Evolutionary conservation across 768 basidiomycete genomes (phyloP).

Genomic region (Leucocoprinus sp.): DNA sequence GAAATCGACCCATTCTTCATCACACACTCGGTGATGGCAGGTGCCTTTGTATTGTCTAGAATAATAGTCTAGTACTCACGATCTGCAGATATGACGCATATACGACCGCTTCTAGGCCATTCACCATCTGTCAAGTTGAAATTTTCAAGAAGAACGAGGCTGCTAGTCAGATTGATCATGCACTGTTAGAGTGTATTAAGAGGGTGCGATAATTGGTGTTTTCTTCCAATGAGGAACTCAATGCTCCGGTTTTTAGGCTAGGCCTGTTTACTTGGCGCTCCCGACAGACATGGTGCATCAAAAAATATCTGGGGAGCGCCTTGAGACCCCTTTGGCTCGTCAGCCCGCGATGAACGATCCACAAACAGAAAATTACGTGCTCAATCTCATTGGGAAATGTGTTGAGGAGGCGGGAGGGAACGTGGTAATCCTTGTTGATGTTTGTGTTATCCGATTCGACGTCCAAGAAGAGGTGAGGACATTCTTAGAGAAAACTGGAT

Average conservation of each 20-base stretch:
- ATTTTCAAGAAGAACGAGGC: conserved; percentile 48
- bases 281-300: conserved; percentile 75
- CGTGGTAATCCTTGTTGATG: conserved; percentile 72
- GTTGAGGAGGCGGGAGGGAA: conserved; percentile 60
- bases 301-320: conserved; percentile 55
- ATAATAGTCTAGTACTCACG: neutral
- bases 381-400: conserved; percentile 61
- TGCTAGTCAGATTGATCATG: conserved; percentile 66
- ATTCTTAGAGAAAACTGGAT: conserved; percentile 54
- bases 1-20: conserved; percentile 64
- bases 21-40: conserved; percentile 84
- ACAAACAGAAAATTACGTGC: conserved; percentile 56
- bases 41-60: conserved; percentile 20
- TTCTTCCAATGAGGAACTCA: neutral
- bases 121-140: conserved; percentile 61
- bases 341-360: conserved; percentile 44
- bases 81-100: conserved; percentile 72
- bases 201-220: conserved; percentile 26
- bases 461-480: conserved; percentile 55
- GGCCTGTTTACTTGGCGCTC: conserved; percentile 82
- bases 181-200: conserved; percentile 62
- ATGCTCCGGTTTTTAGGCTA: conserved; percentile 35
- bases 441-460: conserved; percentile 69
- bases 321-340: conserved; percentile 50
- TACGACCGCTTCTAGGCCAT: conserved; percentile 61